Evolutionary conservation across 768 basidiomycete species (phyloP), one percentile per base, ranked within the genome.

Genomic region (Lactifluus rugatus): DNA sequence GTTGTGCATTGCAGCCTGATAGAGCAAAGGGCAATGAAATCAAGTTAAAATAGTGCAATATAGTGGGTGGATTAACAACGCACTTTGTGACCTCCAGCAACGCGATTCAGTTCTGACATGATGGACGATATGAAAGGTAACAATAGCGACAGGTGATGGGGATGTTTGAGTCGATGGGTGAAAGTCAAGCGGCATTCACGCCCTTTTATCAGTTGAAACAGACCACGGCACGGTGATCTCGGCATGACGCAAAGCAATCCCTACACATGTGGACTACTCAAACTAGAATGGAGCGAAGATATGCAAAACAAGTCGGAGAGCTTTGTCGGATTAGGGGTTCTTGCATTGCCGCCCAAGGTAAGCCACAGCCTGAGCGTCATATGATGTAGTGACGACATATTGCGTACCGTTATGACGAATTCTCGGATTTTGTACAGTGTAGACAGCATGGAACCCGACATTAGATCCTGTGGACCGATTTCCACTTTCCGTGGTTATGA

Each of bases 1-100:
- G 64, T 70, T 71, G 56, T 69, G 64, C 51, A 70, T 51, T 17
- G 64, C 65, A 6, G 69, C 68, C 68, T 69, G 41, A 49, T 10
- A 17, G 19, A 21, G 1, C 5, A 11, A 34, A 4, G 4, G 41
- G 13, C n/a, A n/a, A n/a, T n/a, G n/a, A n/a, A n/a, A n/a, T n/a
- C n/a, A n/a, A n/a, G n/a, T n/a, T n/a, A n/a, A 31, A 13, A 21
- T 21, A 2, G 6, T 10, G 21, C 8, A n/a, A 28, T 11, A 17
- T 14, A 32, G n/a, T n/a, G 32, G 25, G 10, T 7, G 3, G 23
- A 8, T 21, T 16, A 9, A 31, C n/a, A 34, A 42, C 51, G n/a
- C 10, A 52, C 51, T 7, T 52, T 52, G 21, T 52, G 51, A 11
- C 51, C 51, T 31, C 51, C 51, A 21, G 26, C 51, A 14, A 52